Conservation (phyloP, 148 eudicot genomes). For the Rheum nobile region DNA sequence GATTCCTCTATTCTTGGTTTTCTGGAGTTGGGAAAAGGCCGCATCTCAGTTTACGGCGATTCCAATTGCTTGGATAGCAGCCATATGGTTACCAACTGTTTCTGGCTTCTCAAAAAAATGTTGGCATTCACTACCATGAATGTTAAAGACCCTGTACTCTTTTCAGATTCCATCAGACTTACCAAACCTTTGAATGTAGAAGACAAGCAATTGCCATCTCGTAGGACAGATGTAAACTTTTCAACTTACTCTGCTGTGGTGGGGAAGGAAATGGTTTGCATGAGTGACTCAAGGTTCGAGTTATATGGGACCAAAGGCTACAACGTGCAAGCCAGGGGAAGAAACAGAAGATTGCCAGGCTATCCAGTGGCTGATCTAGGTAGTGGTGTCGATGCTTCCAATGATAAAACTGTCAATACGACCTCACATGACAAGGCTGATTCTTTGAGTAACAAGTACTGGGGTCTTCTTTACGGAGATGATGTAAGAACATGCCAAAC, state of each 20-base stretch:
- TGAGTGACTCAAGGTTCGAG: slow-evolving; percentile 83
- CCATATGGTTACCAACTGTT: slow-evolving; percentile 96
- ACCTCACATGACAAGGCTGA: slow-evolving; percentile 24
- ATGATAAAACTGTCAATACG: slow-evolving; percentile 14
- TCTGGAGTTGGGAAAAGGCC: slow-evolving; percentile 52
- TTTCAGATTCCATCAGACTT: slow-evolving; percentile 58
- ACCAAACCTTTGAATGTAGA: slow-evolving; percentile 41
- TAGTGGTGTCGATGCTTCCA: slow-evolving; percentile 24
- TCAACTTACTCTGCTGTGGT: slow-evolving; percentile 74
- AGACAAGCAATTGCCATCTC: slow-evolving; percentile 65
- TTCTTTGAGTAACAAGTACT: slow-evolving; percentile 47
- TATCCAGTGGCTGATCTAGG: slow-evolving; percentile 36
- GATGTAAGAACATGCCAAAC: slow-evolving; percentile 37
- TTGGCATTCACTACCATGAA: slow-evolving; percentile 66
- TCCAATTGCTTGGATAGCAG: slow-evolving; percentile 98
- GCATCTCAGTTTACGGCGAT: slow-evolving; percentile 90
- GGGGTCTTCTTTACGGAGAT: slow-evolving; percentile 49
- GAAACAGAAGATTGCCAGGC: slow-evolving; percentile 72
- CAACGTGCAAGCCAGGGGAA: slow-evolving; percentile 51
- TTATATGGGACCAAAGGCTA: slow-evolving; percentile 88
- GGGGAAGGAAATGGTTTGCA: slow-evolving; percentile 71
- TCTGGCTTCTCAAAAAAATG: slow-evolving; percentile 77
- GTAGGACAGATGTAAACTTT: slow-evolving; percentile 87
- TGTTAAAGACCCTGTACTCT: slow-evolving; percentile 60
- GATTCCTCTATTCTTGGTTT: slow-evolving; percentile 70